Base-by-base conservation (phyloP, 2,329 filamentous ascomycete genomes). In the Colletotrichum lupini region DNA sequence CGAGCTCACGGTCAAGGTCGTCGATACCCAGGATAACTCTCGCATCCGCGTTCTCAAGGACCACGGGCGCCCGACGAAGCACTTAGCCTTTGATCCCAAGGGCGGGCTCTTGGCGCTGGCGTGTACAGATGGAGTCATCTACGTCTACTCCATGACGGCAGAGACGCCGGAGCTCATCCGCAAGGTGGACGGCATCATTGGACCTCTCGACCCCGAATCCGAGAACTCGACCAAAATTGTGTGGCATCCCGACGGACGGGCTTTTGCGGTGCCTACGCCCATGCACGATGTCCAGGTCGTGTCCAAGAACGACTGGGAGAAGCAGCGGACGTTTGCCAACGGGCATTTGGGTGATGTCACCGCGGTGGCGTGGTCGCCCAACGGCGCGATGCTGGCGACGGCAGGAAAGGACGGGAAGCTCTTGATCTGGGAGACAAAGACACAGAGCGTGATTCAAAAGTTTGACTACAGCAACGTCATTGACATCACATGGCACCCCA, bases 161-260 rank as follows among this genome's bases (percentile, higher is more conserved):
- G 92, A 95, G 24, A 90, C 95, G 77, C 95, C 96, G 0, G 91
- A 95, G 79, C 86, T 98, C 72, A 88, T 98, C 65, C 92, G 91
- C 76, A 95, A 94, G 81, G 87, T 99, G 9, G 95, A 98, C 78
- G 95, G 95, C 1, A 85, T 98, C 76, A 97, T 98, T 77, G 92
- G 92, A 74, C 89, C 89, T 22, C 82, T 96, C 3, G 95, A 98
- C 71, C 89, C 91, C 1, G 94, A 97, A 57, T 89, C 92, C 1
- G 94, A 97, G 74, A 88, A 90, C 6, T 95, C 92, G 75, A 92
- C 94, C 4, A 89, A 89, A 78, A 91, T 93, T 6, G 90, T 91
- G 0, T 99, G 97, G 97, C 97, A 98, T 83, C 97, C 97, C 0
- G 96, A 98, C 80, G 96, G 97, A 24, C 91, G 94, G 76, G 94